These are phyloP conservation scores for Irpex sp. DNA, from an alignment of 1,284 basidiomycete genomes.

Conservation along the genomic window DNA sequence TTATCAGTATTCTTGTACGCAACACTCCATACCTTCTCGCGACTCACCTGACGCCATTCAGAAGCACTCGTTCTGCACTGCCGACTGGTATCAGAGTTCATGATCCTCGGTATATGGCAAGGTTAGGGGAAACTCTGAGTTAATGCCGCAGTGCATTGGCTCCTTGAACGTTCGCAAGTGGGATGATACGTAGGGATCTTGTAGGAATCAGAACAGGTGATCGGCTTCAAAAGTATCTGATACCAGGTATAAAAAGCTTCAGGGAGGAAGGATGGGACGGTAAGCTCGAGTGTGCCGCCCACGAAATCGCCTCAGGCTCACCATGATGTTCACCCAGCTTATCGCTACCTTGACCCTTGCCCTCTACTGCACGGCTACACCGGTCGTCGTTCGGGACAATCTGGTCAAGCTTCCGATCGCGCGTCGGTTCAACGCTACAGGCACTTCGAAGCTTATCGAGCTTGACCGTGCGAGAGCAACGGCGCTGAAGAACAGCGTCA, in stretches of 20 bases:
- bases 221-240: not conserved
- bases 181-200: not conserved
- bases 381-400: conserved; percentile 9
- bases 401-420: conserved; percentile 12
- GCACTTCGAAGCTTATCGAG: conserved; percentile 2
- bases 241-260: not conserved
- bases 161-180: no score
- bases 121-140: not conserved
- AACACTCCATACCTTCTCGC: not conserved
- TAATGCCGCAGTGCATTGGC: no score
- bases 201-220: not conserved
- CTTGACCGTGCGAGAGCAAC: conserved; percentile 14
- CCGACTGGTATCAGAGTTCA: not conserved
- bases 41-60: not conserved
- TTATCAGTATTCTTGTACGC: not conserved
- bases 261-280: not conserved
- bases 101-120: not conserved
- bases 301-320: not conserved
- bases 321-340: conserved; percentile 4
- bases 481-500: conserved; percentile 4
- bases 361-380: conserved; percentile 2
- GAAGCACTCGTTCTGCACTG: not conserved
- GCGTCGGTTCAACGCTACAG: conserved; percentile 12
- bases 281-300: not conserved
- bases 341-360: conserved; percentile 2